These are phyloP conservation scores for Microstroma glucosiphilum DNA, from an alignment of 1,284 basidiomycete genomes.

Conservation along the genomic window DNA sequence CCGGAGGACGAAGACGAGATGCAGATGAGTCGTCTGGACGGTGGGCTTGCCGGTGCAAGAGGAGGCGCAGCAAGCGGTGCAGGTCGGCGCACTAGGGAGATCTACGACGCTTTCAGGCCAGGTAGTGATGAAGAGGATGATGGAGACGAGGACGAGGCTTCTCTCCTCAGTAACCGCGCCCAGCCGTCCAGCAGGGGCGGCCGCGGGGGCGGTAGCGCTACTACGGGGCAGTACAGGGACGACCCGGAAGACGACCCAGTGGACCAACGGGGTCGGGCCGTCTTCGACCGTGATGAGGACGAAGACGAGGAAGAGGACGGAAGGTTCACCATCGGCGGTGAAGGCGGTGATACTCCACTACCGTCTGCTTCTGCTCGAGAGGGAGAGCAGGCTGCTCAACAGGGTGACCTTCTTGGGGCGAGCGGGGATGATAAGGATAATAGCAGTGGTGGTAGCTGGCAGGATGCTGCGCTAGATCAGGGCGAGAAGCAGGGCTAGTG, in stretches of 20 bases:
- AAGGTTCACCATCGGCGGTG: slow-evolving; percentile 13
- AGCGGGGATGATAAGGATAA: too few relatives aligned
- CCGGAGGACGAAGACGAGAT: slow-evolving; percentile 60
- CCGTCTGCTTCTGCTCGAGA: not conserved
- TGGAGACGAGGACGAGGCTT: slow-evolving; percentile 14
- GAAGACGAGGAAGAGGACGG: slow-evolving; percentile 13
- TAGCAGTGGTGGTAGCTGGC: too few relatives aligned
- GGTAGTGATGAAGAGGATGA: slow-evolving; percentile 48
- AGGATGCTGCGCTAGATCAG: too few relatives aligned
- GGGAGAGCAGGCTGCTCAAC: too few relatives aligned
- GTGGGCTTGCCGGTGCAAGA: slow-evolving; percentile 27
- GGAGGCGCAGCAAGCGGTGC: slow-evolving; percentile 21
- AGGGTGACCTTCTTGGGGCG: too few relatives aligned
- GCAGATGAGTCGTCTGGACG: slow-evolving; percentile 22
- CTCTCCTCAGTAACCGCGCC: not conserved
- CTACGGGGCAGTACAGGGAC: slow-evolving; percentile 1
- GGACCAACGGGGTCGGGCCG: not conserved
- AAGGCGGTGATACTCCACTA: not conserved
- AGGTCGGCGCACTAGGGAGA: slow-evolving; percentile 11
- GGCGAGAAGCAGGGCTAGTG: too few relatives aligned
- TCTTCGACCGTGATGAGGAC: slow-evolving; percentile 10
- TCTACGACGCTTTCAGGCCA: slow-evolving; percentile 35
- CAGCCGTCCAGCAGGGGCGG: slow-evolving; percentile 15
- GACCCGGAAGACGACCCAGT: not conserved
- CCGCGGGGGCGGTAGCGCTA: slow-evolving; percentile 12